phyloP scores from a whole-genome alignment of 345 rosid genomes.

The Sisymbrium altissimum region DNA sequence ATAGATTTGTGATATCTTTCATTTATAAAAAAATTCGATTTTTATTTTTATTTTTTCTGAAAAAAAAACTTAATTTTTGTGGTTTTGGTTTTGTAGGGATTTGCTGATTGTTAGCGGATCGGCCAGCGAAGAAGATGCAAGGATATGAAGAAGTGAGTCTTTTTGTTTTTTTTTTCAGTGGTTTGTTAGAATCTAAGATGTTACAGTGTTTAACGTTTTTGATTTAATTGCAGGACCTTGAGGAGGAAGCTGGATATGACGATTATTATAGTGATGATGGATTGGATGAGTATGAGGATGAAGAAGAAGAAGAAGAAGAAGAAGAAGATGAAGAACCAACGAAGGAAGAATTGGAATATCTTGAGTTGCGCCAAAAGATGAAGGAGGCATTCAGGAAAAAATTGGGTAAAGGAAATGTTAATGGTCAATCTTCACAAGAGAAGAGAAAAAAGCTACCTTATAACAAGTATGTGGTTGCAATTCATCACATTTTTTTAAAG shows the following conservation, averaged over 20 bases:
- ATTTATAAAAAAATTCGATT: no score
- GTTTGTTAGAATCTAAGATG: not conserved
- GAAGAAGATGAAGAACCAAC: slow-evolving; percentile 43
- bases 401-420: slow-evolving; percentile 42
- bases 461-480: slow-evolving; percentile 53
- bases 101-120: slow-evolving; percentile 2
- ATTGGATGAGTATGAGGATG: slow-evolving; percentile 20
- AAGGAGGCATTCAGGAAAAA: slow-evolving; percentile 63
- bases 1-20: no score
- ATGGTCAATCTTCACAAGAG: slow-evolving; percentile 38
- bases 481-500: not conserved
- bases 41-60: not conserved
- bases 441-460: slow-evolving; percentile 46
- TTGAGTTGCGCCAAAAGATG: slow-evolving; percentile 57
- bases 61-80: no score
- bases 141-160: slow-evolving; percentile 28
- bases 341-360: slow-evolving; percentile 45
- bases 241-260: slow-evolving; percentile 31
- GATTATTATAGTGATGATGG: slow-evolving; percentile 31
- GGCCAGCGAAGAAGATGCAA: slow-evolving; percentile 22
- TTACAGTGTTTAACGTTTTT: not conserved
- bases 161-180: not conserved
- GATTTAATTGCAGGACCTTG: slow-evolving; percentile 31
- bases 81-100: slow-evolving; percentile 14
- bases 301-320: slow-evolving; percentile 37